Conservation (phyloP, 495 filamentous ascomycete genomes). For the Penicillium psychrofluorescens region DNA sequence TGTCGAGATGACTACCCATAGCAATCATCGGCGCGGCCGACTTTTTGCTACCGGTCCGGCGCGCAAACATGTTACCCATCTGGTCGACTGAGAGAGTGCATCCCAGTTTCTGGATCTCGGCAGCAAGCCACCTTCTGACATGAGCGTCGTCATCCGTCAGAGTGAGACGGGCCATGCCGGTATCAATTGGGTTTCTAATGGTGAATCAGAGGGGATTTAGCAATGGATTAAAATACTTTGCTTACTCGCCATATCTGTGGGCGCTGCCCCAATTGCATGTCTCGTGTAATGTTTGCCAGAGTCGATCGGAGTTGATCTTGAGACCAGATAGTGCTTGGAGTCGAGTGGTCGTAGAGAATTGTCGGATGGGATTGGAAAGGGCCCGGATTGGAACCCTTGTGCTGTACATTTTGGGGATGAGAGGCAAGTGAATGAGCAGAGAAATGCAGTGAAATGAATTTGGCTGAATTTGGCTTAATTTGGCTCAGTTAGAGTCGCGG, state of each 20-base stretch:
- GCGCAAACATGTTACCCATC: slow-evolving; percentile 69
- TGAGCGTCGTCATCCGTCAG: slow-evolving; percentile 60
- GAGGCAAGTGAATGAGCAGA: neutral
- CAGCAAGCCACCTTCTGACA: slow-evolving; percentile 64
- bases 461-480: too few relatives aligned
- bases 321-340: slow-evolving; percentile 15
- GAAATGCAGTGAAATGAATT: neutral
- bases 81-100: slow-evolving; percentile 52
- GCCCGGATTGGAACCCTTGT: slow-evolving; percentile 2
- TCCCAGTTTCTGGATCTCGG: slow-evolving; percentile 51
- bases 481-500: too few relatives aligned
- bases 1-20: slow-evolving; percentile 43
- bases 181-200: slow-evolving; percentile 26
- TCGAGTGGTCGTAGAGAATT: slow-evolving; percentile 11
- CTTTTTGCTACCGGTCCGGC: slow-evolving; percentile 43
- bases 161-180: slow-evolving; percentile 56
- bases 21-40: slow-evolving; percentile 32
- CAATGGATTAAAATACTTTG: neutral
- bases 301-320: slow-evolving; percentile 22
- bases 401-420: slow-evolving; percentile 2
- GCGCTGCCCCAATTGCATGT: slow-evolving; percentile 28
- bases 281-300: slow-evolving; percentile 28
- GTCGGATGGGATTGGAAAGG: slow-evolving; percentile 3
- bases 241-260: slow-evolving; percentile 27
- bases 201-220: slow-evolving; percentile 1